Conservation (phyloP, 371 early-diverging fungal species). For the Mucor velutinosus region DNA sequence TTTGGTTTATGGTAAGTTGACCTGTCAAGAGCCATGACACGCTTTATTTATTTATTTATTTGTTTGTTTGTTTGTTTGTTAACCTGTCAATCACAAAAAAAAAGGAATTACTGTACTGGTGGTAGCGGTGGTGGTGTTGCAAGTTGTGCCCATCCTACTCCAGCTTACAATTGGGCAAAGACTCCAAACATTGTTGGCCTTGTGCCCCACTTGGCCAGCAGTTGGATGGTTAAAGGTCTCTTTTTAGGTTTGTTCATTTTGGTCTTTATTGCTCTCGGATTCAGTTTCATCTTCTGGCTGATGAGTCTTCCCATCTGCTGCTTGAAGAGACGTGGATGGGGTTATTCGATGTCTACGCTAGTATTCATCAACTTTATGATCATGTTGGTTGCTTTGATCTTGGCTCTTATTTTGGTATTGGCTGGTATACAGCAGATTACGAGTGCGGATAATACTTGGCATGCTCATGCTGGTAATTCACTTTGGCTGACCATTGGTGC, state of each 20-base stretch:
- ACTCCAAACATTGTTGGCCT: constrained; percentile 32
- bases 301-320: constrained; percentile 37
- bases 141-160: constrained; percentile 15
- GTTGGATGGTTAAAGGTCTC: constrained; percentile 10
- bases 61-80: constrained; percentile 5
- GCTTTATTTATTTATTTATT: constrained; percentile 2
- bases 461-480: constrained; percentile 33
- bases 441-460: constrained; percentile 18
- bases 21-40: neutral
- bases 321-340: constrained; percentile 21
- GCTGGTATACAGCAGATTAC: constrained; percentile 20
- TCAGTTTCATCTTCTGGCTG: constrained; percentile 41
- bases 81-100: neutral
- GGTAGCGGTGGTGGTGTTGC: constrained; percentile 7
- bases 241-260: constrained; percentile 43
- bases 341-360: constrained; percentile 29
- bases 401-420: constrained; percentile 30
- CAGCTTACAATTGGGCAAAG: constrained; percentile 45
- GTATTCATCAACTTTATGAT: constrained; percentile 37
- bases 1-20: neutral
- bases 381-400: constrained; percentile 30
- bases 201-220: constrained; percentile 15
- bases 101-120: constrained; percentile 36
- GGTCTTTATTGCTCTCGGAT: constrained; percentile 31
- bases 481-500: constrained; percentile 44